phyloP scores from a whole-genome alignment of 2,329 filamentous ascomycete species.

The Decorospora gaudefroyi region DNA sequence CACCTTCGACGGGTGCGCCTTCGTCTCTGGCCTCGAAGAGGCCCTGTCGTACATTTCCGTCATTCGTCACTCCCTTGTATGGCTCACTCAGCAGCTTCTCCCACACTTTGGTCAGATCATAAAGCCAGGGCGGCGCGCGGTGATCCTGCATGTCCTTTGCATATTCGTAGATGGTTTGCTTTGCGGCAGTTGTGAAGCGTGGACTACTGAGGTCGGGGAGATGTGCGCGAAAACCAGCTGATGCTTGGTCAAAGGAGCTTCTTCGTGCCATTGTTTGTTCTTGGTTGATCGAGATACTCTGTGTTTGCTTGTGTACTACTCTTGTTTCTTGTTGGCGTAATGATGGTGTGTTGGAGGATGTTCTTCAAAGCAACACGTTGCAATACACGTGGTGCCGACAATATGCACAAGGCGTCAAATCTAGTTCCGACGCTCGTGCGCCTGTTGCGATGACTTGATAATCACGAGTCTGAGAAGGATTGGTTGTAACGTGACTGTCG shows the following conservation, averaged over 20 bases:
- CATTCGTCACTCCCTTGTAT: constrained; percentile 70
- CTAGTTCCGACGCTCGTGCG: constrained; percentile 8
- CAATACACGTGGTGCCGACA: too few relatives aligned
- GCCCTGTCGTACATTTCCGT: constrained; percentile 62
- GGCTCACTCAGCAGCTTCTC: constrained; percentile 60
- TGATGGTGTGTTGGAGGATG: neutral
- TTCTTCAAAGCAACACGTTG: neutral
- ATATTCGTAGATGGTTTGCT: constrained; percentile 66
- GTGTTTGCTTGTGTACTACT: neutral
- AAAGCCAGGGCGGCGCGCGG: constrained; percentile 67
- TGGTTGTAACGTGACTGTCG: constrained; percentile 2
- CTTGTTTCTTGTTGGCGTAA: neutral
- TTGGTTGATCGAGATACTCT: neutral
- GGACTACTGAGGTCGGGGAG: constrained; percentile 65
- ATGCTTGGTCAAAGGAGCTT: constrained; percentile 34
- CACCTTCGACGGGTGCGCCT: constrained; percentile 61
- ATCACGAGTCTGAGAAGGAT: neutral
- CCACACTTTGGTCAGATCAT: constrained; percentile 47
- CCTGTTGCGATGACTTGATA: neutral
- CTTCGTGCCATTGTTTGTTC: constrained; percentile 25
- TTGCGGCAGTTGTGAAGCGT: constrained; percentile 66
- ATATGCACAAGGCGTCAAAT: constrained; percentile 14
- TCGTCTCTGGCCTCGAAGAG: constrained; percentile 68
- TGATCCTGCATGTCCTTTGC: constrained; percentile 63
- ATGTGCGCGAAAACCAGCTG: constrained; percentile 58